Evolutionary conservation across 129 eudicot species (phyloP).

Genomic region (Heracleum sosnowskyi): DNA sequence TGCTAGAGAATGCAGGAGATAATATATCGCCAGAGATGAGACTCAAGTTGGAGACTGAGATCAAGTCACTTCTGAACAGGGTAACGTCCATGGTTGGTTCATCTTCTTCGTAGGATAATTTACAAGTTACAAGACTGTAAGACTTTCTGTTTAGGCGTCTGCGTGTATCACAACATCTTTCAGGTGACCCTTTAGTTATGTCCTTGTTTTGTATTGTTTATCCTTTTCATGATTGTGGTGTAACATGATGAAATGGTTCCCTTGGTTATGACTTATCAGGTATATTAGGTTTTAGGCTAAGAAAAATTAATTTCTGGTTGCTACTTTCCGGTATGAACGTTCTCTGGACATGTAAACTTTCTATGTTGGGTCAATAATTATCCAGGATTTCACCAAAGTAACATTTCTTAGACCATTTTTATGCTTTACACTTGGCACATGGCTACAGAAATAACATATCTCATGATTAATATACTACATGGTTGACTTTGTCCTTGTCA

Average conservation of each 20-base stretch:
- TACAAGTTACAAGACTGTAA: constrained; percentile 4
- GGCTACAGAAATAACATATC: not conserved
- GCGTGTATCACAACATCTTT: not conserved
- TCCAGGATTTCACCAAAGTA: not conserved
- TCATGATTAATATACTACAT: not conserved
- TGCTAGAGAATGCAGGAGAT: constrained; percentile 71
- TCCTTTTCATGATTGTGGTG: not conserved
- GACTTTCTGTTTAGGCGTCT: constrained; percentile 6
- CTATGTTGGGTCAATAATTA: not conserved
- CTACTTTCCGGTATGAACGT: not conserved
- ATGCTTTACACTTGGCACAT: not conserved
- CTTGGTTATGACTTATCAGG: not conserved
- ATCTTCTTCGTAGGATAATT: constrained; percentile 30
- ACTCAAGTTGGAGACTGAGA: constrained; percentile 62
- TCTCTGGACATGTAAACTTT: not conserved
- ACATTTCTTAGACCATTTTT: not conserved
- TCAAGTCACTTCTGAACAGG: constrained; percentile 58
- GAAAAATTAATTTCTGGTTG: not conserved
- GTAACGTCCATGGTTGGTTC: constrained; percentile 51
- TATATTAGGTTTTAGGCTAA: not conserved
- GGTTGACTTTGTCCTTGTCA: not conserved
- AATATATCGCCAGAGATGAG: constrained; percentile 60
- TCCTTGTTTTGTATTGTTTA: not conserved
- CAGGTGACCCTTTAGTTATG: not conserved
- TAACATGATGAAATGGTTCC: not conserved